phyloP scores from a whole-genome alignment of 1,284 basidiomycete genomes.

The Phylloporus sp. region DNA sequence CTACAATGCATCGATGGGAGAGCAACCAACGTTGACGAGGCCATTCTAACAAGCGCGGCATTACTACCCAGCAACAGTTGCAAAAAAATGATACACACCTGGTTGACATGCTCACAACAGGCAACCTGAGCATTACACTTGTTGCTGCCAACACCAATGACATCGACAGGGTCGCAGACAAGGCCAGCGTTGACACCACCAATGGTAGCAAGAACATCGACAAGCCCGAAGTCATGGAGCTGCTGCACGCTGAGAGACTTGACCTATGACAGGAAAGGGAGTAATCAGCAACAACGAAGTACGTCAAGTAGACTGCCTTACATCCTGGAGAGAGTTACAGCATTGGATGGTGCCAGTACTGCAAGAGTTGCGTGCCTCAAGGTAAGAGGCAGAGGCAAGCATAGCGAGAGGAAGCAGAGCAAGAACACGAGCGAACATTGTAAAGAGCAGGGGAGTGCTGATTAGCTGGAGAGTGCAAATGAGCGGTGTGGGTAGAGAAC shows the following conservation, averaged over 20 bases:
- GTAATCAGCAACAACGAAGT: too few relatives aligned
- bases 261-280: too few relatives aligned
- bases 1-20: too few relatives aligned
- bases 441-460: not conserved
- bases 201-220: too few relatives aligned
- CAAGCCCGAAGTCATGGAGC: too few relatives aligned
- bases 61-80: not conserved
- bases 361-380: not conserved
- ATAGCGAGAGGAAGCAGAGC: conserved; percentile 22
- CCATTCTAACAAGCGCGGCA: not conserved
- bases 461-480: not conserved
- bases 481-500: not conserved
- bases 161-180: too few relatives aligned
- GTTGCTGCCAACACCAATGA: not conserved
- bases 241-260: too few relatives aligned
- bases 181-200: too few relatives aligned
- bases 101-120: not conserved
- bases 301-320: too few relatives aligned
- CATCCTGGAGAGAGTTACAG: not conserved
- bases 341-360: not conserved
- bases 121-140: not conserved
- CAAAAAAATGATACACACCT: not conserved
- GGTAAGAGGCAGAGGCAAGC: not conserved
- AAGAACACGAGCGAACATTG: conserved; percentile 27
- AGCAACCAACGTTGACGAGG: not conserved